Evolutionary conservation across 495 filamentous ascomycete species (phyloP), one percentile per base, ranked within the genome.

Genomic region (Penicillium herquei): DNA sequence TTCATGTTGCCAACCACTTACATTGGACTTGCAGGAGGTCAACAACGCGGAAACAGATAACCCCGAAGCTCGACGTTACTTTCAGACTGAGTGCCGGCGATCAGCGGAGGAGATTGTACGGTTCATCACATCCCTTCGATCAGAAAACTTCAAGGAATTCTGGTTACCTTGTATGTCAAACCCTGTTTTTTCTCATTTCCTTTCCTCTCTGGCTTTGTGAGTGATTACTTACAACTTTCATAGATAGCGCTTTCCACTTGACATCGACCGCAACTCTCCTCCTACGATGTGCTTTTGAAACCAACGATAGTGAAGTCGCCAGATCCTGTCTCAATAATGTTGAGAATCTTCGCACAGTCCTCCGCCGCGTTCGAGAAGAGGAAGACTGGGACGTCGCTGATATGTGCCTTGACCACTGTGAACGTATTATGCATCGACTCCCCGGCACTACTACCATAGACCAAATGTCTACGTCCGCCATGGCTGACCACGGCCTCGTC

Each of bases 371-470:
- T 13, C 69, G 69, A 12, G 77, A 82, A 52, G 70, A 80, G 53
- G 73, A 81, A 56, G 77, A 79, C 59, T 82, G 78, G 78, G 79
- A 82, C 52, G 69, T 81, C 3, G 79, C 78, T 8, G 73, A 78
- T 47, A 77, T 80, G 70, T 82, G 79, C 47, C 66, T 82, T 14
- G 79, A 81, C 39, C 75, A 81, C 58, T 80, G 77, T 59, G 74
- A 78, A 39, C 68, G 70, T 14, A 73, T 78, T 57, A 72, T 77
- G 58, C 71, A 70, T 65, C 61, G 73, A 39, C 70, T 77, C 18
- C 73, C 73, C 6, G 65, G 69, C 11, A 69, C 55, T 43, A 57
- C 55, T 39, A 57, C 54, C 9, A 62, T 62, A 43, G 65, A 68
- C 18, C 65, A 64, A 42, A 40, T 53, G 21, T 39, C 63, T 34